Percentiles rank a stretch among this genome's conserved stretches.
phyloP scores from a whole-genome alignment of 192 early-diverging fungal species.

The Gonapodya prolifera region DNA sequence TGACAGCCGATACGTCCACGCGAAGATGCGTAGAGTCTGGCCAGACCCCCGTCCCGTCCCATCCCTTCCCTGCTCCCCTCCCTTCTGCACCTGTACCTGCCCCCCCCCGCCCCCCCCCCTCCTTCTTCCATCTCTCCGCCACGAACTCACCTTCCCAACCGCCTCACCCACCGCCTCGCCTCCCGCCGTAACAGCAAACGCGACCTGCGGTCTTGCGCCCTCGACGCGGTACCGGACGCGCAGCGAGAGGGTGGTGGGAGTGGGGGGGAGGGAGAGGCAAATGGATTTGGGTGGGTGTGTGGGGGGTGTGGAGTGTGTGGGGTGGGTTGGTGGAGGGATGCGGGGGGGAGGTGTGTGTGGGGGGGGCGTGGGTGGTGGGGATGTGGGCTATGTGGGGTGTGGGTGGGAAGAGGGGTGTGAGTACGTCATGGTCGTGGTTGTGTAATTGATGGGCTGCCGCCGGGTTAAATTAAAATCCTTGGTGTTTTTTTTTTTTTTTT shows the following conservation, averaged over 20 bases:
- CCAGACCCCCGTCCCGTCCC: too few species aligned
- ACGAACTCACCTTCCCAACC: neutral
- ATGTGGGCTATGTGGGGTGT: neutral
- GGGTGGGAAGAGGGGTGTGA: neutral
- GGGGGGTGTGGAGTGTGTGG: neutral
- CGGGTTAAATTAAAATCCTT: too few species aligned
- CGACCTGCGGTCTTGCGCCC: neutral
- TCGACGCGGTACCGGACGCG: neutral
- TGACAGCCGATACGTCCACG: too few species aligned
- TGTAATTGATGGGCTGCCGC: too few species aligned
- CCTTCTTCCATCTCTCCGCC: too few species aligned
- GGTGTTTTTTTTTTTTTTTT: too few species aligned
- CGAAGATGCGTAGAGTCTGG: too few species aligned
- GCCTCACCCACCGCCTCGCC: neutral
- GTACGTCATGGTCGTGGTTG: too few species aligned
- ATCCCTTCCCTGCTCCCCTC: too few species aligned
- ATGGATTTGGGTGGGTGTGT: neutral
- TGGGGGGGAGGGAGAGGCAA: neutral
- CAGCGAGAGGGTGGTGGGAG: neutral
- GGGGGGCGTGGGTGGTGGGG: neutral
- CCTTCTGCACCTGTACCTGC: neutral
- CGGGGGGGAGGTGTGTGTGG: neutral
- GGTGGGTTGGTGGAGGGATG: neutral
- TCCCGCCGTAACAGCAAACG: neutral
- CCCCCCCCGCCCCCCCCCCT: neutral